A percentile compares a stretch with the other conserved stretches of the same genome.
These are phyloP conservation scores for Hemisphaericaspora xylanilytica DNA, from an alignment of 1,139 yeast species.

Conservation along the genomic window DNA sequence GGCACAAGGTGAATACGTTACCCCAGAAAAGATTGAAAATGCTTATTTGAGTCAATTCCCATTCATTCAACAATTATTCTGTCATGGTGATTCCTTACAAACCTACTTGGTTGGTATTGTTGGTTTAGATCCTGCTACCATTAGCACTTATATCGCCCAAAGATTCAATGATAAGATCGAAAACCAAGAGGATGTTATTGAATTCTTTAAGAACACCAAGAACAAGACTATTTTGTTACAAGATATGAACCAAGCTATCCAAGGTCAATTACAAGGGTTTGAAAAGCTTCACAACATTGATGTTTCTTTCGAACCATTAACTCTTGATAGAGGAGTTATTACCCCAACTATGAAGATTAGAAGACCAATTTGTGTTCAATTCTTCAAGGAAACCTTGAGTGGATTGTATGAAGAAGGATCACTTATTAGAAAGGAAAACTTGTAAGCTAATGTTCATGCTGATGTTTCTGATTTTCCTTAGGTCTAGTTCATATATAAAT, in stretches of 20 bases:
- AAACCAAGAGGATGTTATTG: constrained; percentile 24
- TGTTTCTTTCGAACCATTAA: constrained; percentile 65
- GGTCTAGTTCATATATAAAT: not conserved
- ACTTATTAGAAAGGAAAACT: constrained; percentile 20
- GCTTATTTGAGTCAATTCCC: constrained; percentile 35
- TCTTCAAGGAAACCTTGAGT: constrained; percentile 47
- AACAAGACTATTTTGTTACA: constrained; percentile 27
- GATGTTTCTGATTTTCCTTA: no score
- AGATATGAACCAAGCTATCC: constrained; percentile 26
- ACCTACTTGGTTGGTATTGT: constrained; percentile 61
- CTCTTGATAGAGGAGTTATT: constrained; percentile 57
- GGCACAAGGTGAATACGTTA: constrained; percentile 45
- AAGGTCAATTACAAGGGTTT: constrained; percentile 41
- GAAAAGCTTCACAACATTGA: constrained; percentile 64
- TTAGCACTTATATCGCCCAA: constrained; percentile 17
- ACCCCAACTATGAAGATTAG: constrained; percentile 79
- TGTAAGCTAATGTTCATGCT: constrained; percentile 21
- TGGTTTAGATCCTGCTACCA: constrained; percentile 45
- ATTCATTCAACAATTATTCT: constrained; percentile 32
- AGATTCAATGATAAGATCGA: constrained; percentile 18
- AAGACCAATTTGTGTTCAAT: constrained; percentile 56
- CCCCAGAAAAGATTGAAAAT: constrained; percentile 45
- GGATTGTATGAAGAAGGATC: constrained; percentile 62
- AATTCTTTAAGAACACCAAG: constrained; percentile 27
- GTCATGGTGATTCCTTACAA: constrained; percentile 63